Conservation (phyloP, 805 yeast genomes). For the Nakazawaea wyomingensis region DNA sequence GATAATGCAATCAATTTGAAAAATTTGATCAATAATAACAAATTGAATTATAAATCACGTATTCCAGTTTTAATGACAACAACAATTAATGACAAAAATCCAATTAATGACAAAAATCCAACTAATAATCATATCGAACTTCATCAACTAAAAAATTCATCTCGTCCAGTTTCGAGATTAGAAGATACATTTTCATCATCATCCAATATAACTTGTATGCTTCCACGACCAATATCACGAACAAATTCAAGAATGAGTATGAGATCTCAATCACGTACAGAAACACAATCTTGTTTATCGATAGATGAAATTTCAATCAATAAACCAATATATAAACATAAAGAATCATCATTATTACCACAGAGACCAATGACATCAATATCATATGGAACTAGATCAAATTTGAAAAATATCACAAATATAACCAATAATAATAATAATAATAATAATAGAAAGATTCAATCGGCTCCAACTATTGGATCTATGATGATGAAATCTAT, state of each 20-base stretch:
- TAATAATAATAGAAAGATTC: neutral
- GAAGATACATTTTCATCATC: neutral
- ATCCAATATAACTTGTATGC: constrained; percentile 8
- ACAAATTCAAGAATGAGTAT: neutral
- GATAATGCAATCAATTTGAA: neutral
- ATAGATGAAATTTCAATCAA: too few relatives aligned
- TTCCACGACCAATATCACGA: constrained; percentile 6
- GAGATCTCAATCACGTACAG: neutral
- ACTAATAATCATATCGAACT: too few relatives aligned
- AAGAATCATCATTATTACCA: too few relatives aligned
- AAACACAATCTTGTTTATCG: neutral
- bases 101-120: too few relatives aligned
- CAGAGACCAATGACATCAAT: neutral
- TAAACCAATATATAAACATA: too few relatives aligned
- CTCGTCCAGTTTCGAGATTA: neutral
- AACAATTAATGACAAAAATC: too few relatives aligned
- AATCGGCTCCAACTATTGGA: neutral
- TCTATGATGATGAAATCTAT: too few relatives aligned
- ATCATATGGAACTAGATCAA: neutral
- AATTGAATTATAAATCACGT: constrained; percentile 1
- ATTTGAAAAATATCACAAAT: constrained; percentile 7
- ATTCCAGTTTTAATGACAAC: neutral
- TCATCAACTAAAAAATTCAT: too few relatives aligned
- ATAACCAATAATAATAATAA: neutral
- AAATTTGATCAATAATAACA: neutral